phyloP scores from a whole-genome alignment of 1,284 basidiomycete species.

The Xanthoconium separans region DNA sequence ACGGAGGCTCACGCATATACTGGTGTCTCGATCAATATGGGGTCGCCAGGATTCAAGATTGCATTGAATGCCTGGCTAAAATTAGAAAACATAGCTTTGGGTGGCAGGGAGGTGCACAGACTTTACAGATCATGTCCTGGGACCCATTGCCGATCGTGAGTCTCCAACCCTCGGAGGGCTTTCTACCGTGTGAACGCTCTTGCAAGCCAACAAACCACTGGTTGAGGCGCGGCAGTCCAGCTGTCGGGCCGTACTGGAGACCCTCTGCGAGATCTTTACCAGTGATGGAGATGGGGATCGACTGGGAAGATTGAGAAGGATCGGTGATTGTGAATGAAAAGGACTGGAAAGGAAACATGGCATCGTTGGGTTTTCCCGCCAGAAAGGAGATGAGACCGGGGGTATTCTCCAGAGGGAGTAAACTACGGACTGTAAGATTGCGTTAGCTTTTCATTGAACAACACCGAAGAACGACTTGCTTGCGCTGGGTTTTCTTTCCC shows the following conservation, averaged over 20 bases:
- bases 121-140: slow-evolving; percentile 89
- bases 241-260: slow-evolving; percentile 78
- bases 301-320: slow-evolving; percentile 45
- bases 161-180: slow-evolving; percentile 64
- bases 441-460: slow-evolving; percentile 3
- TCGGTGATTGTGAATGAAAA: slow-evolving; percentile 59
- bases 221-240: slow-evolving; percentile 63
- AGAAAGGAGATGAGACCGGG: slow-evolving; percentile 86
- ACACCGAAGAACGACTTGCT: slow-evolving; percentile 42
- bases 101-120: slow-evolving; percentile 26
- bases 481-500: slow-evolving; percentile 56
- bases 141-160: slow-evolving; percentile 81
- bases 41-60: slow-evolving; percentile 79
- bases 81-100: slow-evolving; percentile 9
- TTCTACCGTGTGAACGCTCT: slow-evolving; percentile 59
- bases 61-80: slow-evolving; percentile 48
- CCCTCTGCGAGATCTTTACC: slow-evolving; percentile 58
- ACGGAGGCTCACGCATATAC: slow-evolving; percentile 69
- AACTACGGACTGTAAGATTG: slow-evolving; percentile 45
- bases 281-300: slow-evolving; percentile 51
- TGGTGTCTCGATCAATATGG: slow-evolving; percentile 83
- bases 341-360: slow-evolving; percentile 85
- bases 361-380: slow-evolving; percentile 87
- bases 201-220: slow-evolving; percentile 72
- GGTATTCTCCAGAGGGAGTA: slow-evolving; percentile 74